These are phyloP conservation scores for Paracoccidioides lutzii DNA, from an alignment of 2,329 filamentous ascomycete genomes.

Conservation along the genomic window DNA sequence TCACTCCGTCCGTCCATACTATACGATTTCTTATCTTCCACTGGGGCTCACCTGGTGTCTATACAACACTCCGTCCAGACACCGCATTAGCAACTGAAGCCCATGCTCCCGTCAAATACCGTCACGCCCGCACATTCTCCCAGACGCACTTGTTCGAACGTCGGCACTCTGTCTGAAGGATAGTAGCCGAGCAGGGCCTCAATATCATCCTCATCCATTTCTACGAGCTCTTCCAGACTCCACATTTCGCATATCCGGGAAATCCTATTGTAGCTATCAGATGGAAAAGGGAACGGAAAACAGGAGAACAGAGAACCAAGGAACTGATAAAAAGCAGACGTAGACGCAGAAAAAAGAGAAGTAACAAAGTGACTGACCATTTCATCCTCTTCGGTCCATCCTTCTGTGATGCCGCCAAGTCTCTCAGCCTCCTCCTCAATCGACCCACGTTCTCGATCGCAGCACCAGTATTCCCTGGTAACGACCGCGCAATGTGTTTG, in stretches of 20 bases:
- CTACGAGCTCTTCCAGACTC: constrained; percentile 63
- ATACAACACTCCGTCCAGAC: no score
- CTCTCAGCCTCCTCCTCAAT: constrained; percentile 64
- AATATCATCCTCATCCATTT: constrained; percentile 66
- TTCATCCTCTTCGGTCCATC: constrained; percentile 81
- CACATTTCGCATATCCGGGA: constrained; percentile 70
- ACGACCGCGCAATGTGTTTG: constrained; percentile 59
- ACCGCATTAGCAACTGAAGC: constrained; percentile 11
- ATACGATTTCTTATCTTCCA: no score
- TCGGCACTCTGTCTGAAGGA: constrained; percentile 15
- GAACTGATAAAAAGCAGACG: neutral
- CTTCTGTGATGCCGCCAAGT: constrained; percentile 56
- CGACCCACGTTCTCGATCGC: constrained; percentile 76
- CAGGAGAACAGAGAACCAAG: neutral
- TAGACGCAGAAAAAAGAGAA: neutral
- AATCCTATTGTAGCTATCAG: constrained; percentile 47
- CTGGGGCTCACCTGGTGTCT: no score
- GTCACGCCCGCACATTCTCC: constrained; percentile 6
- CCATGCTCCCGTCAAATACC: constrained; percentile 19
- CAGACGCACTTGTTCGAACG: constrained; percentile 11
- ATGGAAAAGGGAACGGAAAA: neutral
- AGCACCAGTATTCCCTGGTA: constrained; percentile 69
- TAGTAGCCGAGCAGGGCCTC: constrained; percentile 60
- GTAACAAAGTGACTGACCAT: constrained; percentile 46
- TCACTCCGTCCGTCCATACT: no score